Evolutionary conservation across 2,329 filamentous ascomycete species (phyloP), one percentile per base, ranked within the genome.

Genomic region (Phyllosticta citriasiana): DNA sequence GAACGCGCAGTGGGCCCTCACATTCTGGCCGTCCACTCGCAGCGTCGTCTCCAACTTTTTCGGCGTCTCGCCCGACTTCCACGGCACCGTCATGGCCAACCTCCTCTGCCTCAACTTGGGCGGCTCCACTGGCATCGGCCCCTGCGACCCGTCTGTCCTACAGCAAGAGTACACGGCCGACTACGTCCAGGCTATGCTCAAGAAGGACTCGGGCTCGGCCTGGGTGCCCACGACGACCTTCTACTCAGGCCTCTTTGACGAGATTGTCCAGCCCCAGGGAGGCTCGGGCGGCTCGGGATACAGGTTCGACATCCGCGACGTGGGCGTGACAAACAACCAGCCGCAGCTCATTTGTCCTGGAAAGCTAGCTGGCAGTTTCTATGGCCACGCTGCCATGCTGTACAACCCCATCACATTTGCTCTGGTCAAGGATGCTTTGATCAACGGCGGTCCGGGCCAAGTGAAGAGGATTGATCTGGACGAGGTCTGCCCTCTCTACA

Each of bases 151-250:
- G 0, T 65, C 74, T 0, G 66, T 82, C 26, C 67, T 79, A 5
- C 80, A 84, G 68, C 80, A 82, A 64, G 64, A 75, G 56, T 77
- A 77, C 61, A 73, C 74, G 50, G 76, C 73, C 27, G 71, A 74
- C 3, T 80, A 76, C 67, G 71, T 82, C 62, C 65, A 62, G 4
- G 72, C 71, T 0, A 67, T 83, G 3, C 73, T 79, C 12, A 64
- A 63, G 8, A 70, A 77, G 53, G 76, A 74, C 25, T 81, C 81
- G 0, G 79, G 80, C 58, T 78, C 77, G 0, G 79, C 79, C 4
- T 83, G 81, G 64, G 79, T 84, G 0, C 80, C 80, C 0, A 84
- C 80, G 0, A 84, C 82, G 0, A 80, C 74, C 0, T 71, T 84
- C 54, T 83, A 80, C 70, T 79, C 77, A 0, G 70, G 72, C 12